Base-by-base conservation (phyloP, 495 filamentous ascomycete species). In the Lasiosphaeria miniovina region DNA sequence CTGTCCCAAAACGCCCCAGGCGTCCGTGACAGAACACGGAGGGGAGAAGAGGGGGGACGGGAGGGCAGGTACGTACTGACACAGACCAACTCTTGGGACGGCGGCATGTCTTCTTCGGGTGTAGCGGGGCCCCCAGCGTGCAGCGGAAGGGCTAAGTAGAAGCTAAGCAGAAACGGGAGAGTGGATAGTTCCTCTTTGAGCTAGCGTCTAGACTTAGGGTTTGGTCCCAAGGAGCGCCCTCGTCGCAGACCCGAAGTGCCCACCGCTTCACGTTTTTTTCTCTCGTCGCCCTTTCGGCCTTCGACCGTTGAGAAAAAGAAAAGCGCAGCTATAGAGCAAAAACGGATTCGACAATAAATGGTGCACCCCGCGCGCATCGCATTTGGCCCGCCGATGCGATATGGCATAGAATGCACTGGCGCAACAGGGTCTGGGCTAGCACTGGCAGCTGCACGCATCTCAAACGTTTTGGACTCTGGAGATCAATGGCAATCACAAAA, bases 401-500 rank as follows among this genome's bases (percentile, higher is more conserved):
- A 24, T 24, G 24, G 24, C 24, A 46, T n/a, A 5, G 43, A 55
- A 31, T 52, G 43, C 50, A 49, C 41, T 54, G 49, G 49, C 57
- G 51, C 50, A 38, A 45, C 45, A 24, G 33, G 49, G 35, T 12
- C 34, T 57, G 35, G 36, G 33, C 14, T 40, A 46, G 11, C 43
- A 14, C 49, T 36, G 34, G 36, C 45, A 51, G 54, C 34, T 58
- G 55, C 67, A 61, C 59, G 54, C 65, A 60, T 57, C 65, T 63
- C 61, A 57, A 59, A 63, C 65, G 68, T 70, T 70, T 24, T 70
- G 65, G 63, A 52, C 61, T 70, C 61, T 61, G 68, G 57, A 62
- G 68, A 70, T 70, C 68, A 62, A 61, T 64, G 68, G 55, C 61
- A 65, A 70, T 68, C 68, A 57, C 31, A 58, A 60, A 57, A 54